These are phyloP conservation scores for Botrytis paeoniae DNA, from an alignment of 2,329 filamentous ascomycete species.

Conservation along the genomic window DNA sequence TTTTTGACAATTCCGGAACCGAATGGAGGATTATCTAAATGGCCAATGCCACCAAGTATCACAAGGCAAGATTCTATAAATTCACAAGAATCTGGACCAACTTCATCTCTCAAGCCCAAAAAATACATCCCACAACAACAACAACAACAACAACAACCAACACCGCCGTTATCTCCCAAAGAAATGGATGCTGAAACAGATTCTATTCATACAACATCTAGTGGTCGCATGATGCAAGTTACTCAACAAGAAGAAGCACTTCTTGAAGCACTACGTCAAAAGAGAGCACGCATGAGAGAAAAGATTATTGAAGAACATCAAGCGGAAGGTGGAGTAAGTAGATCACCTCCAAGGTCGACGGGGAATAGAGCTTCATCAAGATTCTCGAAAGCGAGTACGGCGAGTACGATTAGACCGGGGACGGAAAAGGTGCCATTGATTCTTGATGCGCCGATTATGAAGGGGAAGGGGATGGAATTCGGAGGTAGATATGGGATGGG, in stretches of 20 bases:
- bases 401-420: slow-evolving; percentile 24
- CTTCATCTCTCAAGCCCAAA: slow-evolving; percentile 18
- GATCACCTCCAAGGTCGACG: slow-evolving; percentile 27
- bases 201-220: slow-evolving; percentile 22
- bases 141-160: slow-evolving; percentile 28
- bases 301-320: slow-evolving; percentile 40
- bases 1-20: slow-evolving; percentile 15
- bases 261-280: slow-evolving; percentile 48
- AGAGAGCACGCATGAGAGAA: slow-evolving; percentile 46
- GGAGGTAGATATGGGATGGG: background rate
- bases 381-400: slow-evolving; percentile 25
- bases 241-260: slow-evolving; percentile 52
- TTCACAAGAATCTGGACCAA: slow-evolving; percentile 2
- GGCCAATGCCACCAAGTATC: slow-evolving; percentile 9
- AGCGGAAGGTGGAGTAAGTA: slow-evolving; percentile 10
- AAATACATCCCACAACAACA: slow-evolving; percentile 26
- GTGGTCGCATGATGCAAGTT: slow-evolving; percentile 46
- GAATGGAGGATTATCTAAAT: background rate
- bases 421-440: slow-evolving; percentile 33
- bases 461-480: slow-evolving; percentile 7
- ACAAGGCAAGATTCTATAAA: slow-evolving; percentile 12
- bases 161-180: slow-evolving; percentile 35
- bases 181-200: slow-evolving; percentile 27
- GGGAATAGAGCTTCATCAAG: slow-evolving; percentile 16
- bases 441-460: slow-evolving; percentile 32